These are phyloP conservation scores for Iris pallida DNA, from an alignment of 116 monocot species.

Conservation along the genomic window DNA sequence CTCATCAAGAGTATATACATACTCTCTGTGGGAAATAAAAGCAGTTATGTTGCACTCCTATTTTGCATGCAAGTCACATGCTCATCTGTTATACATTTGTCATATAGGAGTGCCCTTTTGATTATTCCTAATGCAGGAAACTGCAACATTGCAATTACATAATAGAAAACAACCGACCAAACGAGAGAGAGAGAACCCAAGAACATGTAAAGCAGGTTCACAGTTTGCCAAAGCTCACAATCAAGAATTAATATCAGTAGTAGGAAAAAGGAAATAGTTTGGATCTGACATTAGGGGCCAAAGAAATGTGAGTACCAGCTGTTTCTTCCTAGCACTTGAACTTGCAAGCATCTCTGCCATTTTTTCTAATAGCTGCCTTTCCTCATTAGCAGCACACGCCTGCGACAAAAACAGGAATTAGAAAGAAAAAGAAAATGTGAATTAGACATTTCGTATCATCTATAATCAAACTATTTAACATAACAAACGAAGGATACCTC, in stretches of 20 bases:
- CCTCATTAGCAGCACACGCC: slow-evolving; percentile 95
- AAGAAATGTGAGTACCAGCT: slow-evolving; percentile 40
- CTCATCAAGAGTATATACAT: too few relatives aligned
- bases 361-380: slow-evolving; percentile 77
- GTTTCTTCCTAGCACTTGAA: slow-evolving; percentile 78
- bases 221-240: neutral
- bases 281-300: neutral
- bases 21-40: too few relatives aligned
- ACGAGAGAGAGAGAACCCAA: neutral
- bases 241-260: neutral
- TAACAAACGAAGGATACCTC: slow-evolving; percentile 46
- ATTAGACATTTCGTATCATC: neutral
- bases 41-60: too few relatives aligned
- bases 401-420: slow-evolving; percentile 17
- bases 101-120: too few relatives aligned
- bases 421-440: neutral
- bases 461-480: neutral
- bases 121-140: neutral
- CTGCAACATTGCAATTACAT: neutral
- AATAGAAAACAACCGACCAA: neutral
- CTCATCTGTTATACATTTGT: too few relatives aligned
- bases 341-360: slow-evolving; percentile 88
- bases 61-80: too few relatives aligned
- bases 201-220: neutral
- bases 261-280: neutral